Evolutionary conservation across 2,329 filamentous ascomycete genomes (phyloP).

Genomic region (Pseudopithomyces maydicus): DNA sequence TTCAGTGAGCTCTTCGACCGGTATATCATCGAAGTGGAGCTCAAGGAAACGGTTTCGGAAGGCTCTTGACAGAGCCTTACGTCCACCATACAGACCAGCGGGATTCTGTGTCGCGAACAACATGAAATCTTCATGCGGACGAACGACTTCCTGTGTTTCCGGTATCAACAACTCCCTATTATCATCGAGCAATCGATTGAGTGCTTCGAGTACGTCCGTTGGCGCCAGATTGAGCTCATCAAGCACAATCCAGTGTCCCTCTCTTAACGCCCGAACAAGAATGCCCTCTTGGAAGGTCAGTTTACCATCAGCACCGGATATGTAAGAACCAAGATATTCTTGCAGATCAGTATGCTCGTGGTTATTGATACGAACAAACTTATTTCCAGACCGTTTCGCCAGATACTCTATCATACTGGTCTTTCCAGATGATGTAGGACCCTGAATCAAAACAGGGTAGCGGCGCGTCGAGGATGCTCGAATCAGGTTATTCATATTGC

Average conservation of each 20-base stretch:
- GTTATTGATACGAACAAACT: slow-evolving; percentile 98
- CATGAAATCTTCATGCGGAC: slow-evolving; percentile 94
- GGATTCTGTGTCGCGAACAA: slow-evolving; percentile 98
- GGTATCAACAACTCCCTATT: slow-evolving; percentile 95
- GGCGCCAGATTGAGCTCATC: slow-evolving; percentile 97
- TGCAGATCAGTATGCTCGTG: slow-evolving; percentile 98
- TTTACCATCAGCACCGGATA: slow-evolving; percentile 83
- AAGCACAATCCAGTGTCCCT: slow-evolving; percentile 97
- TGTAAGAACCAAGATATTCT: slow-evolving; percentile 94
- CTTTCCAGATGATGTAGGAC: slow-evolving; percentile 95
- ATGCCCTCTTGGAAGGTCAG: slow-evolving; percentile 92
- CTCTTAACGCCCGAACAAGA: slow-evolving; percentile 86
- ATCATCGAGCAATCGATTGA: slow-evolving; percentile 94
- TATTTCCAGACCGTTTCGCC: slow-evolving; percentile 94
- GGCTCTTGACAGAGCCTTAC: slow-evolving; percentile 89
- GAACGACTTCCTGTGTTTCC: slow-evolving; percentile 92
- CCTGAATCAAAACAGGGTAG: slow-evolving; percentile 94
- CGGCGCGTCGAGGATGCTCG: slow-evolving; percentile 88
- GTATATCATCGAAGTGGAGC: slow-evolving; percentile 97
- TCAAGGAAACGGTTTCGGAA: slow-evolving; percentile 98
- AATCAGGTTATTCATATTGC: slow-evolving; percentile 92
- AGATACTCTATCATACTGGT: slow-evolving; percentile 99
- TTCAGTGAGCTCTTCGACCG: slow-evolving; percentile 87
- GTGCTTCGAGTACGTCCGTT: slow-evolving; percentile 92
- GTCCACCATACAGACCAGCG: slow-evolving; percentile 89